phyloP scores from a whole-genome alignment of 768 basidiomycete species.

The Collybia mongolica region DNA sequence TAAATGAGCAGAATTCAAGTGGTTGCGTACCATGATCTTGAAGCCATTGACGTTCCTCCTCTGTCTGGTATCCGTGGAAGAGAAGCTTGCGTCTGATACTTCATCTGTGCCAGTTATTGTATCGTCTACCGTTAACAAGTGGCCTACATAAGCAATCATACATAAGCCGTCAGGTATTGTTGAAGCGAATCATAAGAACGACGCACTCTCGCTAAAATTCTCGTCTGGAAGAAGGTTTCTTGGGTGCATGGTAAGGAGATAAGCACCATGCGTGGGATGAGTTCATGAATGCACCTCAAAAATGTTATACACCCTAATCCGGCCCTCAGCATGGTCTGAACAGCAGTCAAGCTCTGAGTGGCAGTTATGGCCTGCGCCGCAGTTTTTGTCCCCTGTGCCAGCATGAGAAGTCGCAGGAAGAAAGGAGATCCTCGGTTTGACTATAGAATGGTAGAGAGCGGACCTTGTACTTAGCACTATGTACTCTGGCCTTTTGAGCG shows the following conservation, averaged over 20 bases:
- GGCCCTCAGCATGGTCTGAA: constrained; percentile 71
- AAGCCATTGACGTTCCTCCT: constrained; percentile 57
- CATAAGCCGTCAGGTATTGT: not conserved
- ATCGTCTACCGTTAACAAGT: constrained; percentile 53
- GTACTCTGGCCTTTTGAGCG: no score
- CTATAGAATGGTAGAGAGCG: not conserved
- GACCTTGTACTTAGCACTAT: not conserved
- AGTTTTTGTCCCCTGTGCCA: constrained; percentile 30
- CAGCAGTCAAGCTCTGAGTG: constrained; percentile 63
- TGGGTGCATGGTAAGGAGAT: not conserved
- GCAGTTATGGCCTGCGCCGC: constrained; percentile 47
- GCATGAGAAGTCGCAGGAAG: constrained; percentile 19
- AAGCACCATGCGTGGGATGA: constrained; percentile 8
- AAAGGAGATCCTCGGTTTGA: not conserved
- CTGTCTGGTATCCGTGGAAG: constrained; percentile 33
- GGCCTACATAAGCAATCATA: constrained; percentile 36
- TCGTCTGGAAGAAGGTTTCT: constrained; percentile 79
- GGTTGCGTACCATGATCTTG: constrained; percentile 56
- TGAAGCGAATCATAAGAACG: not conserved
- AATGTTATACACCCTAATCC: constrained; percentile 78
- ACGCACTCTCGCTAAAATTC: constrained; percentile 68
- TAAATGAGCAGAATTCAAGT: not conserved
- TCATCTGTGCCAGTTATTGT: constrained; percentile 23
- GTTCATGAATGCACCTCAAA: constrained; percentile 46
- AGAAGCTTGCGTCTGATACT: constrained; percentile 32